Conservation (phyloP, 2,329 filamentous ascomycete species). For the Gaeumannomyces tritici region DNA sequence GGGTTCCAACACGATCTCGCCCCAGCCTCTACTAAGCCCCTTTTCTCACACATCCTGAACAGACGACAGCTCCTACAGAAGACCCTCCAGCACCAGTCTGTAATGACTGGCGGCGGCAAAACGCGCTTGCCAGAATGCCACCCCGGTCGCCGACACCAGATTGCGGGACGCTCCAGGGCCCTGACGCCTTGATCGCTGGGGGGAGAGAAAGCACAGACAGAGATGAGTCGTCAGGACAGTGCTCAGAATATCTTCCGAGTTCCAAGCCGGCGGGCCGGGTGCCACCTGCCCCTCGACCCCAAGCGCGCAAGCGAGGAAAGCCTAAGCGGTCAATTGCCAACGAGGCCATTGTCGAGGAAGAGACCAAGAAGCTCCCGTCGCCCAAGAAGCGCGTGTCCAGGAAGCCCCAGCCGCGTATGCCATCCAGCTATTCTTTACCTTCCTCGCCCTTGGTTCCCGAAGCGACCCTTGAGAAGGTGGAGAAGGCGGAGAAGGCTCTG, state of each 20-base stretch:
- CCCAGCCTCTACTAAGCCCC: no score
- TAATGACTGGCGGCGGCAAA: background rate
- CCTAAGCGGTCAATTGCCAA: background rate
- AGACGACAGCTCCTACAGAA: no score
- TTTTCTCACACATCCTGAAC: background rate
- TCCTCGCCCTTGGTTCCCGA: background rate
- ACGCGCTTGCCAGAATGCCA: background rate
- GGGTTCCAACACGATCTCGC: no score
- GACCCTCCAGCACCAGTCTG: no score
- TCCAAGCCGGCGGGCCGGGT: background rate
- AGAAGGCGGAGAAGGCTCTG: no score
- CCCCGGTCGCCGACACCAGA: background rate
- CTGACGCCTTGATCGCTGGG: background rate
- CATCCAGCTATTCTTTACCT: background rate
- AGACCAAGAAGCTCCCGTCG: no score
- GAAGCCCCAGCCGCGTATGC: background rate
- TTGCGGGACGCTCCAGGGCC: background rate
- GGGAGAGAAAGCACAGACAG: background rate
- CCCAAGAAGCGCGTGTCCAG: no score
- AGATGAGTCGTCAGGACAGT: background rate
- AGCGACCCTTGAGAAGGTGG: background rate
- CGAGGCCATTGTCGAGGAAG: background rate
- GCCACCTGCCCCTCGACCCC: background rate
- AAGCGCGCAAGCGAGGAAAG: background rate
- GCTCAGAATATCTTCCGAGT: background rate